A percentile compares a stretch with the other conserved stretches of the same genome.
Evolutionary conservation across 176 grass and related monocot species (phyloP).

Genomic region (Musa beccarii): DNA sequence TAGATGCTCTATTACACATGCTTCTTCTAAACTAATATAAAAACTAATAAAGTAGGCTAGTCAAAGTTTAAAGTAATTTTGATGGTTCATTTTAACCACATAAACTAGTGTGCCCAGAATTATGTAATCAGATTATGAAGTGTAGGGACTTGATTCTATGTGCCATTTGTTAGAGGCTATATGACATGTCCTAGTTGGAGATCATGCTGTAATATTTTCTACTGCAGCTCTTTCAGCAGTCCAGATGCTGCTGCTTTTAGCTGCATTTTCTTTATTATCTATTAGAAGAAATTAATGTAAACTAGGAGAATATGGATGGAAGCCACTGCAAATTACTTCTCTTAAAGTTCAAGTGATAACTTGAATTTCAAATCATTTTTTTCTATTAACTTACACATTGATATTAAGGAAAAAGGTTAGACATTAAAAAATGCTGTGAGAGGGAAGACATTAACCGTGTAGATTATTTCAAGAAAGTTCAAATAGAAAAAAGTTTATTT

Average conservation of each 20-base stretch:
- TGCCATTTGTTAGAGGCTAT: background rate
- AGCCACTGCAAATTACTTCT: background rate
- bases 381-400: too few relatives aligned
- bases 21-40: background rate
- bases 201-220: background rate
- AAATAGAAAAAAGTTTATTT: background rate
- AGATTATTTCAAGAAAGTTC: background rate
- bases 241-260: background rate
- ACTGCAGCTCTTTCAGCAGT: background rate
- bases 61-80: background rate
- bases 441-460: background rate
- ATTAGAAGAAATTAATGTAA: background rate
- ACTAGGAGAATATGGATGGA: background rate
- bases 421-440: background rate
- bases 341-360: background rate
- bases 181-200: background rate
- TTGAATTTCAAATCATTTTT: background rate
- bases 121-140: background rate
- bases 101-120: background rate
- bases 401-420: too few relatives aligned
- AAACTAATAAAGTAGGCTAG: background rate
- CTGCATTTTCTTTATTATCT: background rate
- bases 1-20: too few relatives aligned
- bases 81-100: too few relatives aligned
- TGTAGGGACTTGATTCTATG: background rate